Conservation (phyloP, 257 asterid genomes). For the Lycium ferocissimum region DNA sequence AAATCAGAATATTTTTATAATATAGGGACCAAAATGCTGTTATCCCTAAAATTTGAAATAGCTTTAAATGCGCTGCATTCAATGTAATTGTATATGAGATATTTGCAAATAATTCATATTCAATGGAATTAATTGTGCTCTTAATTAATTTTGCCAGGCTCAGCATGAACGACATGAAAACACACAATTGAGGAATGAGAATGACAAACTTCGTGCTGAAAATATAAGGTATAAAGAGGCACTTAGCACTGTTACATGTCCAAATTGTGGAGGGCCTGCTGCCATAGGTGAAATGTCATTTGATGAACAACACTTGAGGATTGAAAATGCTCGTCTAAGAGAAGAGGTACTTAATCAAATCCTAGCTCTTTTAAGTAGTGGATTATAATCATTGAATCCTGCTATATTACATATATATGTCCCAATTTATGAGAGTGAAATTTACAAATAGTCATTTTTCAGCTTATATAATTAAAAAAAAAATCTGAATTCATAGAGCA, state of each 20-base stretch:
- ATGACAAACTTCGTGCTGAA: slow-evolving; percentile 76
- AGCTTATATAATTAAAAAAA: no score
- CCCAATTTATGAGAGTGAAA: background rate
- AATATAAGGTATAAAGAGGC: slow-evolving; percentile 77
- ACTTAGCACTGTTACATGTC: slow-evolving; percentile 69
- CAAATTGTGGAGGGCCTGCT: slow-evolving; percentile 84
- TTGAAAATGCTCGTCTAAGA: slow-evolving; percentile 72
- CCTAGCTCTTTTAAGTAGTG: background rate
- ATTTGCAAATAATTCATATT: background rate
- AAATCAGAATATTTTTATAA: no score
- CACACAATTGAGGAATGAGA: slow-evolving; percentile 62
- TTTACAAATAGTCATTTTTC: background rate
- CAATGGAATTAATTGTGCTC: background rate
- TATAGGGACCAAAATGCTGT: no score
- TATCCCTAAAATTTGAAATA: no score
- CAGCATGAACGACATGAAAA: slow-evolving; percentile 85
- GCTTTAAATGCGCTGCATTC: background rate
- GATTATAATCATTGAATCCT: background rate
- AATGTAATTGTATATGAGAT: background rate
- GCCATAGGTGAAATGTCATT: slow-evolving; percentile 80
- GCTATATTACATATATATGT: background rate
- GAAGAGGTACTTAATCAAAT: slow-evolving; percentile 60
- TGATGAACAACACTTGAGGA: slow-evolving; percentile 76
- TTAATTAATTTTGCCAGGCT: slow-evolving; percentile 44
- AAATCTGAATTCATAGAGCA: no score